Conservation (phyloP, 1,139 yeast genomes). For the Pichia sp. region DNA sequence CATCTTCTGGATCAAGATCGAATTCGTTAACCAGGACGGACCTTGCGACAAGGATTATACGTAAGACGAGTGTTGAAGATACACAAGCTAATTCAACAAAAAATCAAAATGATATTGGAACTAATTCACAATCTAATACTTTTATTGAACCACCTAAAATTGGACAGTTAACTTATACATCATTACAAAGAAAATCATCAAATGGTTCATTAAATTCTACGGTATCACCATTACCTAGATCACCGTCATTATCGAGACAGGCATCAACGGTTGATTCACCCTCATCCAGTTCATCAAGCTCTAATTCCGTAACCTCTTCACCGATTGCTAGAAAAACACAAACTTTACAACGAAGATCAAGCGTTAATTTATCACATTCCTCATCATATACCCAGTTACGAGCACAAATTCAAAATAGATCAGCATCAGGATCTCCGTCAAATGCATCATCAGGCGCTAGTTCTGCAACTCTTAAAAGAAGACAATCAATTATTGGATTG, state of each 20-base stretch:
- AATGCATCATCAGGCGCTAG: background rate
- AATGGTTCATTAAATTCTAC: conserved; percentile 1
- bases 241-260: background rate
- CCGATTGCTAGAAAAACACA: conserved; percentile 1
- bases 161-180: background rate
- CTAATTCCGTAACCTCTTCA: conserved; percentile 18
- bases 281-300: conserved; percentile 16
- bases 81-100: background rate
- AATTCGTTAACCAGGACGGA: conserved; percentile 12
- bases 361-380: conserved; percentile 1
- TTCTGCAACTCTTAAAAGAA: conserved; percentile 3
- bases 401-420: background rate
- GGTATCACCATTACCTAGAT: background rate
- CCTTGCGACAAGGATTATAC: background rate
- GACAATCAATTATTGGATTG: conserved; percentile 3
- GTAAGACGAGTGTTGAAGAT: background rate
- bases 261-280: background rate
- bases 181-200: conserved; percentile 2
- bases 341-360: conserved; percentile 4
- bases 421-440: background rate
- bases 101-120: background rate
- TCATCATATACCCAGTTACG: background rate
- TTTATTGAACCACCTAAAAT: conserved; percentile 11
- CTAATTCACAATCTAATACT: background rate
- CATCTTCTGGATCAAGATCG: conserved; percentile 2